Base-by-base conservation (phyloP, 2,329 filamentous ascomycete genomes). In the Chaetomium strumarium region DNA sequence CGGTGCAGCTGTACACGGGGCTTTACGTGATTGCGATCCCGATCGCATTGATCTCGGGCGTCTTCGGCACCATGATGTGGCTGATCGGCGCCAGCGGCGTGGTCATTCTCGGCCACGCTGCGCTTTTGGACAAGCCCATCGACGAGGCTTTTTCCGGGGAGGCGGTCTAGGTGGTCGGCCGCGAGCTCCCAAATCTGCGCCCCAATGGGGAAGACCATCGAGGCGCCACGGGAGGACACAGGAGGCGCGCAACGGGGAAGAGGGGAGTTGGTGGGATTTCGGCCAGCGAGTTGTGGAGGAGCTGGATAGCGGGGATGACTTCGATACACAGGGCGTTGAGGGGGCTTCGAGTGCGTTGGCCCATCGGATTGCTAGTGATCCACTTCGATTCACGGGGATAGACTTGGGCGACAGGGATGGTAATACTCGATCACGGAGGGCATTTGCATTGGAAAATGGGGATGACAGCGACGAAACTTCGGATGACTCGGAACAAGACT, bases 121-220 rank as follows among this genome's bases (percentile, higher is more conserved):
- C 90, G 59, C 83, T 97, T 69, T 85, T 97, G 86, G 92, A 97
- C 71, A 96, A 96, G 82, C 92, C 92, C 55, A 96, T 97, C 78
- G 93, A 97, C 85, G 92, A 95, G 91, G 91, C 91, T 96, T 99
- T 99, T 96, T 96, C 92, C 81, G 93, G 95, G 91, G 93, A 99
- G 92, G 92, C 93, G 91, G 93, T 99, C 88, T 99, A 97, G 85
- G 81, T 95, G 91, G 91, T 97, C 93, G 92, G 90, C 92, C 92
- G 93, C 93, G 87, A 93, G 86, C 91, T 96, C 92, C 91, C 81
- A 79, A 85, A 84, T 75, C 73, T 80, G 85, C 86, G 90, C 90
- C 91, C 88, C 85, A 78, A 83, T 91, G 88, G 92, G 92, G 91
- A 96, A 96, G 92, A 96, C 90, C 90, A 93, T 88, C 89, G 81